Conservation (phyloP, 2,329 filamentous ascomycete species). For the Penicillium sp. region DNA sequence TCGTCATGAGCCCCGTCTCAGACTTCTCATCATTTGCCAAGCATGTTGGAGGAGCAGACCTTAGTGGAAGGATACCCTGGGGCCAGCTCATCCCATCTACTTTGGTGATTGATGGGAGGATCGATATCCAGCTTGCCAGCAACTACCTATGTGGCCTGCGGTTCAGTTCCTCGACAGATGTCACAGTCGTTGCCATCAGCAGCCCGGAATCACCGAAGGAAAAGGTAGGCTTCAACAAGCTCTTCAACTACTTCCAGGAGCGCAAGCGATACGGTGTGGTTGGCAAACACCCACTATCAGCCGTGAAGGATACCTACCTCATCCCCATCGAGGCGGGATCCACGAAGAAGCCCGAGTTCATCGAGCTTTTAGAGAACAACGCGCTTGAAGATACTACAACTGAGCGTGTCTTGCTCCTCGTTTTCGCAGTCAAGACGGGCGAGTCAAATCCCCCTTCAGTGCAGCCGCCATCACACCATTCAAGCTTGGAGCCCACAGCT, state of each 20-base stretch:
- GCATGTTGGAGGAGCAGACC: slow-evolving; percentile 82
- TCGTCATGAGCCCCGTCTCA: slow-evolving; percentile 78
- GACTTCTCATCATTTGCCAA: slow-evolving; percentile 78
- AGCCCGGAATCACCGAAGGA: slow-evolving; percentile 64
- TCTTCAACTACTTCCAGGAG: slow-evolving; percentile 86
- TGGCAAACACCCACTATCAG: slow-evolving; percentile 72
- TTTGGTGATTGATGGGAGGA: slow-evolving; percentile 69
- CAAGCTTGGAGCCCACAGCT: slow-evolving; percentile 40
- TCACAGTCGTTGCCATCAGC: slow-evolving; percentile 77
- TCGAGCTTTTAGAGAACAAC: slow-evolving; percentile 86
- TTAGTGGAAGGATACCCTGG: slow-evolving; percentile 72
- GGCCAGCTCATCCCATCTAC: slow-evolving; percentile 72
- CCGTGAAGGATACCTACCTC: slow-evolving; percentile 89
- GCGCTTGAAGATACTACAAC: slow-evolving; percentile 72
- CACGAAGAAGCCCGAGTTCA: slow-evolving; percentile 75
- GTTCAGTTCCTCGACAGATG: slow-evolving; percentile 80
- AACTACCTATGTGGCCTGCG: slow-evolving; percentile 89
- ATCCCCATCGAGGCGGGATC: slow-evolving; percentile 80
- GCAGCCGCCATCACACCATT: slow-evolving; percentile 46
- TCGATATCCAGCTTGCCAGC: slow-evolving; percentile 80
- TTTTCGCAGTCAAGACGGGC: slow-evolving; percentile 78
- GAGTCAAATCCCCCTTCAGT: slow-evolving; percentile 48
- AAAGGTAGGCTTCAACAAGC: slow-evolving; percentile 68
- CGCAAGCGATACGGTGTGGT: slow-evolving; percentile 88
- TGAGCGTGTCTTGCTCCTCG: slow-evolving; percentile 79